A percentile compares a stretch with the other conserved stretches of the same genome.
These are phyloP conservation scores for Pseudogymnoascus sp. DNA, from an alignment of 2,329 filamentous ascomycete genomes.

Conservation along the genomic window DNA sequence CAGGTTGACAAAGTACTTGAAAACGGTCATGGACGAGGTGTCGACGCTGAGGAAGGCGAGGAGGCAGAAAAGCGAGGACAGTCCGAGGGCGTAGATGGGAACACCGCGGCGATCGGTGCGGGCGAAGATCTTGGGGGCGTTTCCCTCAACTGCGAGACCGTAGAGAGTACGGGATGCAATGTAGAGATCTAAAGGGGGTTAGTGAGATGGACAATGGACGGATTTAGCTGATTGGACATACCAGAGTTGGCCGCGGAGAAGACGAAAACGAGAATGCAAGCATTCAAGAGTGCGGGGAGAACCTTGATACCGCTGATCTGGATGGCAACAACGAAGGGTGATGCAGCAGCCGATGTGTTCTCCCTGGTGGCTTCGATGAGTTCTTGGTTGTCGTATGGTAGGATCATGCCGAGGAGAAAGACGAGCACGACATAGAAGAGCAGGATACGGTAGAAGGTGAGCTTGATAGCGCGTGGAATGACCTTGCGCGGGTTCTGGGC, in stretches of 20 bases:
- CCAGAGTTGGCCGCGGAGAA: conserved; percentile 54
- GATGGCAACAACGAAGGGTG: conserved; percentile 51
- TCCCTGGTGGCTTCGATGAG: conserved; percentile 38
- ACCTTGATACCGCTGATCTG: conserved; percentile 55
- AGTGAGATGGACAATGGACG: background rate
- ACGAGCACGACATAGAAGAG: conserved; percentile 58
- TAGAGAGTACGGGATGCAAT: conserved; percentile 64
- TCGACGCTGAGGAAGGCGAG: conserved; percentile 60
- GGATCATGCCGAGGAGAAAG: conserved; percentile 54
- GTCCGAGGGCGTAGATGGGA: conserved; percentile 40
- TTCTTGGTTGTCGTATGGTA: conserved; percentile 56
- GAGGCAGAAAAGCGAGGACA: conserved; percentile 46
- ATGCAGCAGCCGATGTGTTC: conserved; percentile 39
- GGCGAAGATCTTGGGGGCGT: conserved; percentile 55
- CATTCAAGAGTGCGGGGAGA: conserved; percentile 62
- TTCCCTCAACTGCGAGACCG: conserved; percentile 58
- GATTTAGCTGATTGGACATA: background rate
- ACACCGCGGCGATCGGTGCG: conserved; percentile 51
- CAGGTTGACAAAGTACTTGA: conserved; percentile 65
- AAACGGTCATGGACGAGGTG: conserved; percentile 54
- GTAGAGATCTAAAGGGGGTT: conserved; percentile 41
- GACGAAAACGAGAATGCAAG: conserved; percentile 58
- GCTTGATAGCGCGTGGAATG: conserved; percentile 57
- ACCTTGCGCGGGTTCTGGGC: conserved; percentile 56
- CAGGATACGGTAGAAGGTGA: conserved; percentile 55